Conservation (phyloP, 345 rosid genomes). For the Melaleuca alternifolia region DNA sequence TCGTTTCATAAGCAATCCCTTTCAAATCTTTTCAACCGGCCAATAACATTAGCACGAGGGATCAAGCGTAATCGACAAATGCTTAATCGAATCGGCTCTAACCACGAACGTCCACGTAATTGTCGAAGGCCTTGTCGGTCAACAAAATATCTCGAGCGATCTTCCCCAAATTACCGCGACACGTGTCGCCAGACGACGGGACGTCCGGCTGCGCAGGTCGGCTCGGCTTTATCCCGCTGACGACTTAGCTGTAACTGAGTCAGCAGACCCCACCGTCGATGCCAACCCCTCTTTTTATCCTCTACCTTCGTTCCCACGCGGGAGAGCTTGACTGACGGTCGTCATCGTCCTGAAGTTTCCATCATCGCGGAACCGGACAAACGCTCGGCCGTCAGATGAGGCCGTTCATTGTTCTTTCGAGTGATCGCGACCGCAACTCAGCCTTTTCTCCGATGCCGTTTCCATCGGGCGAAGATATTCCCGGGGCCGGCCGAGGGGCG, state of each 20-base stretch:
- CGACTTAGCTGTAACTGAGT: background rate
- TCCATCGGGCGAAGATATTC: background rate
- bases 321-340: fast-evolving
- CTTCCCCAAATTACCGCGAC: background rate
- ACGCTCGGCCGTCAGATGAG: background rate
- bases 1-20: background rate
- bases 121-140: background rate
- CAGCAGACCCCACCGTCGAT: background rate
- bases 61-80: background rate
- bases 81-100: background rate
- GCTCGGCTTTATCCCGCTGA: background rate
- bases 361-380: background rate
- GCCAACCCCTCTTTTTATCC: background rate
- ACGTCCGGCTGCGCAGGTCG: background rate
- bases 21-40: background rate
- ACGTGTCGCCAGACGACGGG: background rate
- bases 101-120: background rate
- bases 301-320: background rate
- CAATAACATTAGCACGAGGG: background rate
- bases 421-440: background rate
- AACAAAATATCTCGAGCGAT: background rate
- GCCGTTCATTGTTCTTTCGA: background rate
- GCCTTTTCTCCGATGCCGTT: background rate
- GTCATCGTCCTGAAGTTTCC: background rate
- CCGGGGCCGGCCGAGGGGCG: background rate